Base-by-base conservation (phyloP, 2,329 filamentous ascomycete genomes). In the Balansia obtecta region DNA sequence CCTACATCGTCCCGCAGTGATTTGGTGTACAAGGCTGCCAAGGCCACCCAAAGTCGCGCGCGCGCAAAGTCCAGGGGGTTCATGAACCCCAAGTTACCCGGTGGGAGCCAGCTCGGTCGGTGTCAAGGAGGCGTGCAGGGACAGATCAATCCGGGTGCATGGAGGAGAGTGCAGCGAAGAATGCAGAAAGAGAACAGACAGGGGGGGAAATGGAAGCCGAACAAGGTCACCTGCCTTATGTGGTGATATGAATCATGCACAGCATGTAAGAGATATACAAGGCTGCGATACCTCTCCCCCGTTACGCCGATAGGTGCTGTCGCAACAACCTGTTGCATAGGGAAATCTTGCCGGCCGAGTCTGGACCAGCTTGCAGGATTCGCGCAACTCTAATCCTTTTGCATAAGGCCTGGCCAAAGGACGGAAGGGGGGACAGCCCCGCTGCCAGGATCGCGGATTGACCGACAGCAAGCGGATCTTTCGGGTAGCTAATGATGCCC, bases 271-370 rank as follows among this genome's bases (percentile, higher is more conserved):
- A 22, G 40, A 20, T 27, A 42, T 42, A 42, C 40, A 11, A 42
- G 22, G 40, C 18, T 42, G 18, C 40, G 40, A n/a, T 3, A 7
- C 2, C 13, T 34, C 33, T 12, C 15, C 9, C 34, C 15, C 9
- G 16, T 18, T 20, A 22, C 40, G 40, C 40, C 18, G 16, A 15
- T 12, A 7, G 15, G 39, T 15, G 22, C 27, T 46, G 20, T 33
- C 30, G 45, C 20, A n/a, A 34, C 34, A 27, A 27, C 9, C 16
- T 16, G 16, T 33, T 22, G 39, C 39, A 34, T 42, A 34, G 11
- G 46, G n/a, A 11, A 27, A 48, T 34, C 12, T 22, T 42, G 39
- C 46, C 46, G 46, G 46, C 46, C 46, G 46, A 48, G 46, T n/a
- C 27, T 16, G 39, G 15, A 39, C 33, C 45, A 30, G 11, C 7